Evolutionary conservation across 345 rosid genomes (phyloP).

Genomic region (Salix udensis): DNA sequence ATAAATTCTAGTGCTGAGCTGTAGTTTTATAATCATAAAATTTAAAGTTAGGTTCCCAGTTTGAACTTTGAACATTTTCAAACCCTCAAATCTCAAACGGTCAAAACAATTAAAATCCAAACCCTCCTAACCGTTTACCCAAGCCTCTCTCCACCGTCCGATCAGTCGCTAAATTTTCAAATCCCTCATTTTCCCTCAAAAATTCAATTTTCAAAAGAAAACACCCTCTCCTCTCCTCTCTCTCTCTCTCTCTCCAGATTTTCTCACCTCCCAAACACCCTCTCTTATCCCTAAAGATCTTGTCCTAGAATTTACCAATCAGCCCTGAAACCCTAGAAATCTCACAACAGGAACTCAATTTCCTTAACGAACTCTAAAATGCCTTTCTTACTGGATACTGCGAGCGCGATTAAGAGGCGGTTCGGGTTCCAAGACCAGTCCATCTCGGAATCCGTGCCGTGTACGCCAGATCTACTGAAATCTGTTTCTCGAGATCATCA

Average conservation of each 20-base stretch:
- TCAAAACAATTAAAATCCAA: constrained; percentile 16
- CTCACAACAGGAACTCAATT: too few relatives aligned
- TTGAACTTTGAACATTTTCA: background rate
- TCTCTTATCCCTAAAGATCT: background rate
- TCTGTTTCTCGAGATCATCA: constrained; percentile 42
- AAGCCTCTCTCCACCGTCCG: constrained; percentile 15
- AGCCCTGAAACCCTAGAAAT: background rate
- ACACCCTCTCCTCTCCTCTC: background rate
- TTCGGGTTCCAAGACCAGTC: constrained; percentile 72
- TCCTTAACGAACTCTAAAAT: constrained; percentile 19
- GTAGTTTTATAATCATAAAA: too few relatives aligned
- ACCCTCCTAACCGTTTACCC: constrained; percentile 26
- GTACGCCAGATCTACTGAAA: constrained; percentile 46
- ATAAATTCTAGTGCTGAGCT: too few relatives aligned
- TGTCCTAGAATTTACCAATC: background rate
- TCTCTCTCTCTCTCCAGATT: background rate
- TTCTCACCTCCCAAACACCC: background rate
- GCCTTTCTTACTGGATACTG: constrained; percentile 79
- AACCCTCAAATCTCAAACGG: constrained; percentile 28
- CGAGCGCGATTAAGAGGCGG: constrained; percentile 77
- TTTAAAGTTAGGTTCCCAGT: background rate
- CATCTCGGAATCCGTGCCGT: constrained; percentile 43
- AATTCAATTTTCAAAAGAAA: background rate
- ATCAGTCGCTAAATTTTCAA: background rate
- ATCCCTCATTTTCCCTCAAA: background rate